phyloP scores from a whole-genome alignment of 768 basidiomycete genomes.

The Podaxis pistillaris region DNA sequence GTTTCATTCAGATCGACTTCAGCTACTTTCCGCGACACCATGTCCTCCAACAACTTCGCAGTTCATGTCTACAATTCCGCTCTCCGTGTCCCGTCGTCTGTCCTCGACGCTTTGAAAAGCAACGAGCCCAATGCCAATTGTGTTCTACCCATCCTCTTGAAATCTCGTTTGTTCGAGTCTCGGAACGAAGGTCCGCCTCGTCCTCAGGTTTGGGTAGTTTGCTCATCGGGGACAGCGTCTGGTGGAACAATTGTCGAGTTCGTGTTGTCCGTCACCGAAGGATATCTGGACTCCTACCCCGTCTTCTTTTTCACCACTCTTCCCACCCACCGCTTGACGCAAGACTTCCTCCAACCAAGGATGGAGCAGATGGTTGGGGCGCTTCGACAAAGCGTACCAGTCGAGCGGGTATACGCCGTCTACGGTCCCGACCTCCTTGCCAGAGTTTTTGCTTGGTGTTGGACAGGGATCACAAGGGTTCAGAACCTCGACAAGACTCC shows the following conservation, averaged over 20 bases:
- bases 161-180: constrained; percentile 23
- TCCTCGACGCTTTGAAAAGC: constrained; percentile 34
- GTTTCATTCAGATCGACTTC: neutral
- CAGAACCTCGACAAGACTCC: constrained; percentile 30
- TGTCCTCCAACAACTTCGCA: constrained; percentile 10
- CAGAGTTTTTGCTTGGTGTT: constrained; percentile 42
- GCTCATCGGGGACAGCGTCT: neutral
- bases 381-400: constrained; percentile 33
- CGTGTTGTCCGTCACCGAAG: constrained; percentile 59
- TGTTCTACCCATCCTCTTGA: constrained; percentile 37
- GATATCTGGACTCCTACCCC: constrained; percentile 58
- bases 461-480: constrained; percentile 47
- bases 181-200: constrained; percentile 2
- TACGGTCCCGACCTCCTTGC: constrained; percentile 55
- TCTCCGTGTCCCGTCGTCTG: constrained; percentile 32
- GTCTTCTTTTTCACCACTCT: constrained; percentile 58
- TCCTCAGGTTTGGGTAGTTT: constrained; percentile 6
- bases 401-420: constrained; percentile 58
- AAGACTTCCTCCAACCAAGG: constrained; percentile 35
- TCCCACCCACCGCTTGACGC: constrained; percentile 35
- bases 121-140: constrained; percentile 40
- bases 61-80: constrained; percentile 28
- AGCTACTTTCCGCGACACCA: neutral
- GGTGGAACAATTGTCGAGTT: constrained; percentile 38
- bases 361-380: constrained; percentile 40